These are phyloP conservation scores for Carallia pectinifolia DNA, from an alignment of 345 rosid genomes.

Conservation along the genomic window DNA sequence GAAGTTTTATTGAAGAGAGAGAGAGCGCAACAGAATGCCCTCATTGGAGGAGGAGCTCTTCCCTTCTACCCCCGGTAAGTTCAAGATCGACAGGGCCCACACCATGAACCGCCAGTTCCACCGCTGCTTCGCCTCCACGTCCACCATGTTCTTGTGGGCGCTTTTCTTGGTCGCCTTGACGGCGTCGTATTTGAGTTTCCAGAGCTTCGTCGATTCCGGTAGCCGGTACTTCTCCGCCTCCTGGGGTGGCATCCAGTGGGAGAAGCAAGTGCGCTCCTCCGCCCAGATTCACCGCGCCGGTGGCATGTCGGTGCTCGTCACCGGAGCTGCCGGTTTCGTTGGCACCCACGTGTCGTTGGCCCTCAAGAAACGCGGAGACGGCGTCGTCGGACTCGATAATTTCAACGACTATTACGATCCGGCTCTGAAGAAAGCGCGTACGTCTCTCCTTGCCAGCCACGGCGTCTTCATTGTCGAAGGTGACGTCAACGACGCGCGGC, in stretches of 20 bases:
- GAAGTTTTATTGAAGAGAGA: no score
- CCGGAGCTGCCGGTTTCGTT: constrained; percentile 82
- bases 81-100: constrained; percentile 48
- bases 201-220: constrained; percentile 59
- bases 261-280: constrained; percentile 46
- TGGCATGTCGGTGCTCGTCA: constrained; percentile 69
- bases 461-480: constrained; percentile 66
- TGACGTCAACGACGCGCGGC: constrained; percentile 61
- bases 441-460: constrained; percentile 31
- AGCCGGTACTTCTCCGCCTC: constrained; percentile 55
- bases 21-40: constrained; percentile 42
- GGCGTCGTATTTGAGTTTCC: constrained; percentile 70
- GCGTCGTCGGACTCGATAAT: constrained; percentile 76
- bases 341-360: constrained; percentile 71
- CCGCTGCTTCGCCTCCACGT: constrained; percentile 68
- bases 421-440: constrained; percentile 53
- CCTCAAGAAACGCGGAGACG: constrained; percentile 66
- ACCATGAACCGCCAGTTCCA: constrained; percentile 55
- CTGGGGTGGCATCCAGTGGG: constrained; percentile 84
- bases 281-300: constrained; percentile 20
- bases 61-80: constrained; percentile 79
- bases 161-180: constrained; percentile 67
- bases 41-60: constrained; percentile 61
- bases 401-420: constrained; percentile 78
- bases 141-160: constrained; percentile 81